Evolutionary conservation across 345 rosid species (phyloP), one percentile per base, ranked within the genome.

Genomic region (Laguncularia racemosa): DNA sequence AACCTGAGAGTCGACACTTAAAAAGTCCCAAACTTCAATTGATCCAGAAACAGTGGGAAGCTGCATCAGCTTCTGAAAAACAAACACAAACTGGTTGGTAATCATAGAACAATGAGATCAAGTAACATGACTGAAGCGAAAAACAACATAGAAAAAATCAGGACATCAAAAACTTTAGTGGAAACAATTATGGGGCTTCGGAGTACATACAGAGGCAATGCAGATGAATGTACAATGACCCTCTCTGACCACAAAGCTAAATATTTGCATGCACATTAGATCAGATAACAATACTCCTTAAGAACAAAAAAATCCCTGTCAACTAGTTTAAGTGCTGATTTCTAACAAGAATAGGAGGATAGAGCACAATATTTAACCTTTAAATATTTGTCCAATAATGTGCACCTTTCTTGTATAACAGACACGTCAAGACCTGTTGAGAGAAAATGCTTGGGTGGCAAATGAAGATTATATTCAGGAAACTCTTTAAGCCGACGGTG

Each of bases 1-100:
- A 75, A 90, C 99, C 99, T 89, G 99, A 43, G 99, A 95, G 78
- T 95, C 99, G 61, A 95, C 89, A 53, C 91, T 88, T 59, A 95
- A 82, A 62, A 95, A 95, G 80, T 90, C 97, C 99, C 99, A 88
- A 63, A 95, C 97, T 71, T 95, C 99, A 71, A 95, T 82, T 13
- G 97, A 95, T 69, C 95, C 97, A 46, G 99, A 90, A 76, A 95
- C 63, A 62, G 77, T 85, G 56, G 95, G 97, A 73, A 82, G 84
- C 74, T 84, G 96, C 79, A 95, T 71, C 46, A 95, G 84, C 73
- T 77, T 81, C 99, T 90, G 92, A 62, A 55, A 64, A 57, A 65
- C 20, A 70, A 48, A 49, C 52, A 67, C 19, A 8, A 53, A 17
- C 20, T 54, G 54, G 58, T 40, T 46, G 33, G 40, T 33, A 33